Base-by-base conservation (phyloP, 768 basidiomycete genomes). In the Galerina marginata region DNA sequence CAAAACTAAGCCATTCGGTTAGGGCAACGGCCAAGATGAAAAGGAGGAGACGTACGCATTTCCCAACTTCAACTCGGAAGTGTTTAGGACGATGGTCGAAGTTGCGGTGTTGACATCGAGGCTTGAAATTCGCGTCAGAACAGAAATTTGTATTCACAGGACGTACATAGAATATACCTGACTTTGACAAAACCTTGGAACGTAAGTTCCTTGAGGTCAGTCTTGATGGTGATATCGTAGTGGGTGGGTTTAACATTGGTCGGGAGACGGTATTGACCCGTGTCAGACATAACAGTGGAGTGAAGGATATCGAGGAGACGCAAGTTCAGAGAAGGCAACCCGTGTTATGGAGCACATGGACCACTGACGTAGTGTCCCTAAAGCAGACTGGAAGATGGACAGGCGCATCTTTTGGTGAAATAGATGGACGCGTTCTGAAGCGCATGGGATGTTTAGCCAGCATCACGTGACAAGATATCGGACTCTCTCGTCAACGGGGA, bases 171-270 rank as follows among this genome's bases (percentile, higher is more conserved):
- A 29, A 38, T 84, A 58, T 55, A 86, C 92, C 83, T 79, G 67
- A 91, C 85, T 65, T 85, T 86, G 46, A 88, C 91, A 39, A 86
- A 79, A 38, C 96, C 96, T 38, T 85, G 78, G 71, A 94, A 98
- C 9, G 75, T 81, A 59, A 87, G 80, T 12, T 79, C 80, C 54
- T 89, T 81, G 58, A 97, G 84, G 74, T 97, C 92, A 2, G 93
- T 95, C 69, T 83, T 86, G 69, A 95, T 75, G 44, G 85, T 85
- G 49, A 95, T 69, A 65, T 91, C 88, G 72, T 95, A 95, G 70
- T 94, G 91, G 4, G 73, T 81, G 9, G 91, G 88, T 67, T 80
- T 85, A 54, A 90, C 82, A 63, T 86, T 74, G 0, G 79, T 78
- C 16, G 90, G 90, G 54, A 93, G 84, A 63, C 91, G 86, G 68